Base-by-base conservation (phyloP, 345 rosid species). In the Firmiana major region DNA sequence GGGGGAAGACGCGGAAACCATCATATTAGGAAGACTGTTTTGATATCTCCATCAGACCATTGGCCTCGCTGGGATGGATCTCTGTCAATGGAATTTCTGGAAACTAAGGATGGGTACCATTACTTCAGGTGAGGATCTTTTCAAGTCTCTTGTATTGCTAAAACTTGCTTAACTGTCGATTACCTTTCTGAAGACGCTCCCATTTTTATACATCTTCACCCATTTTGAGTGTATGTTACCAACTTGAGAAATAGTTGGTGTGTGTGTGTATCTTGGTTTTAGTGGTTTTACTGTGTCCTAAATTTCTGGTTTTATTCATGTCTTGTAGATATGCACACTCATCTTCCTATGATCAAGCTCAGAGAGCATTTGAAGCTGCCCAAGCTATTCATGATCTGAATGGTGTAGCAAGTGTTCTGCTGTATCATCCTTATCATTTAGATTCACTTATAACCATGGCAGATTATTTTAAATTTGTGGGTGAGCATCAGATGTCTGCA, bases 31-130 rank as follows among this genome's bases (percentile, higher is more conserved):
- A 94, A 89, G 85, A 90, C 94, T 38, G 75, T 89, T 77, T 74
- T 94, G 63, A 86, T 92, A 54, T 83, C 97, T 71, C 91, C 94
- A 53, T 86, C 88, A 40, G 98, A 94, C 65, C 91, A 89, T 68
- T 94, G 98, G 98, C 81, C 92, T 74, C 93, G 92, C 3, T 94
- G 97, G 97, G 98, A 94, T 77, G 91, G 93, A 46, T 91, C 97
- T 77, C 79, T 94, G 73, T 90, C 97, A 16, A 92, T 94, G 97
- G 98, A 92, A 58, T 82, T 91, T 85, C 85, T 92, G 53, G 97
- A 91, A 84, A 86, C 89, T 13, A 92, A 75, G 80, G 94, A 87
- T 55, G 90, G 92, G 28, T 79, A 57, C 82, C 84, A 89, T 79
- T 84, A 88, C 86, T 92, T 94, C 84, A 89, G 95, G 98, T 93